Conservation (phyloP, 164 flowering plant genomes). For the Paratinospora sagittata region DNA sequence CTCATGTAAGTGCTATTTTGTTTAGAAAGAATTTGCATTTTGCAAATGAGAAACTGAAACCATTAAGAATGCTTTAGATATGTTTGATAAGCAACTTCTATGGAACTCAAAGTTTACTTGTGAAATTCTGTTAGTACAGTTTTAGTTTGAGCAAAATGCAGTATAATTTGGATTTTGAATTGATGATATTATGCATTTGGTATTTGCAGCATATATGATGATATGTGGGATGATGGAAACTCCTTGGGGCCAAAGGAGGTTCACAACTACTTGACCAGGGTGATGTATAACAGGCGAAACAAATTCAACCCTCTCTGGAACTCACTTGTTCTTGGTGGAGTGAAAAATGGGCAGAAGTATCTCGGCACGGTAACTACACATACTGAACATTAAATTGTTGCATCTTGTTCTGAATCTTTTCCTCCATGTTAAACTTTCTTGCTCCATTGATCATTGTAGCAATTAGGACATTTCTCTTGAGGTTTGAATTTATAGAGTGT, state of each 20-base stretch:
- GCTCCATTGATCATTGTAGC: no score
- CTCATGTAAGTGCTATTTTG: constrained; percentile 53
- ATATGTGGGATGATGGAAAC: no score
- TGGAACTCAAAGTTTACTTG: neutral
- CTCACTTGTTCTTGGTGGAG: constrained; percentile 91
- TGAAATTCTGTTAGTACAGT: neutral
- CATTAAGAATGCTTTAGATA: neutral
- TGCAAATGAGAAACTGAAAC: neutral
- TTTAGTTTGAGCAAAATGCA: neutral
- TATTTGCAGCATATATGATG: no score
- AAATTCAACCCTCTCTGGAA: constrained; percentile 78
- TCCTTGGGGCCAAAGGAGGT: no score
- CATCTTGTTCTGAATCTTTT: no score
- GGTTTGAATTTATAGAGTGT: constrained; percentile 1
- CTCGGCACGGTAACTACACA: no score
- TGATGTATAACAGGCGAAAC: constrained; percentile 39
- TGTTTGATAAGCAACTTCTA: neutral
- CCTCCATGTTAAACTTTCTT: no score
- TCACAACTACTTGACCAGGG: constrained; percentile 48
- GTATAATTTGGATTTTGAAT: neutral
- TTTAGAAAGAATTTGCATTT: neutral
- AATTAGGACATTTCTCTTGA: constrained; percentile 30
- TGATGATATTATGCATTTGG: constrained; percentile 15
- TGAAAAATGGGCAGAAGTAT: constrained; percentile 96
- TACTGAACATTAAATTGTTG: no score